Evolutionary conservation across 169 alveolate species (phyloP).

Genomic region (Blepharisma undulans): DNA sequence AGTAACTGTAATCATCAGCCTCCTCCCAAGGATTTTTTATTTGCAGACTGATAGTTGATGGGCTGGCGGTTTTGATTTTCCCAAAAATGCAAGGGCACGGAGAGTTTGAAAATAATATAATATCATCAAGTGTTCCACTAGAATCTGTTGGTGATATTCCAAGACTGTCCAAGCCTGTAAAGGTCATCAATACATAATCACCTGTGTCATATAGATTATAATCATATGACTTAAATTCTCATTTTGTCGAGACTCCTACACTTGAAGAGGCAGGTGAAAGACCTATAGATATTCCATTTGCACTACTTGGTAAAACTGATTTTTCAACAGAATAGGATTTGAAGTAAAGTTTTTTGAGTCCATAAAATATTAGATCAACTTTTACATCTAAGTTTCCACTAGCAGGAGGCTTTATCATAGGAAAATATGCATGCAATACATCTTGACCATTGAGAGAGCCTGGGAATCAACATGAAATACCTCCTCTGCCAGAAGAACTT

Average conservation of each 20-base stretch:
- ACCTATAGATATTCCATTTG: not conserved
- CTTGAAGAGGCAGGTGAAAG: not conserved
- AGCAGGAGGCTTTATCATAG: not conserved
- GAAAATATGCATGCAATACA: not conserved
- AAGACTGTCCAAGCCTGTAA: not conserved
- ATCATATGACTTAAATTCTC: too few relatives aligned
- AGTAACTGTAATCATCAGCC: not conserved
- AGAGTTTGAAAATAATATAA: not conserved
- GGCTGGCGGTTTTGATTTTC: not conserved
- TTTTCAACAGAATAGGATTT: not conserved
- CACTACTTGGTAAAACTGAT: too few relatives aligned
- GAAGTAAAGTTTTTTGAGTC: not conserved
- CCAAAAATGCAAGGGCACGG: not conserved
- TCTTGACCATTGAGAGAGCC: not conserved
- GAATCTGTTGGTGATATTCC: not conserved
- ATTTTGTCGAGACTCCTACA: not conserved
- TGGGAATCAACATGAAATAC: not conserved
- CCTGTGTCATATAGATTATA: too few relatives aligned
- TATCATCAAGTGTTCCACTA: not conserved
- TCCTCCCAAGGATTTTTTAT: not conserved
- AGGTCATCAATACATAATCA: not conserved
- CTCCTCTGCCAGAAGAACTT: not conserved
- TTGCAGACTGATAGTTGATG: not conserved
- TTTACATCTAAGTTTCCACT: not conserved
- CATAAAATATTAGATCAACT: not conserved